A percentile compares a stretch with the other conserved stretches of the same genome.
phyloP scores from a whole-genome alignment of 2,329 filamentous ascomycete genomes.

The Sarocladium strictum region DNA sequence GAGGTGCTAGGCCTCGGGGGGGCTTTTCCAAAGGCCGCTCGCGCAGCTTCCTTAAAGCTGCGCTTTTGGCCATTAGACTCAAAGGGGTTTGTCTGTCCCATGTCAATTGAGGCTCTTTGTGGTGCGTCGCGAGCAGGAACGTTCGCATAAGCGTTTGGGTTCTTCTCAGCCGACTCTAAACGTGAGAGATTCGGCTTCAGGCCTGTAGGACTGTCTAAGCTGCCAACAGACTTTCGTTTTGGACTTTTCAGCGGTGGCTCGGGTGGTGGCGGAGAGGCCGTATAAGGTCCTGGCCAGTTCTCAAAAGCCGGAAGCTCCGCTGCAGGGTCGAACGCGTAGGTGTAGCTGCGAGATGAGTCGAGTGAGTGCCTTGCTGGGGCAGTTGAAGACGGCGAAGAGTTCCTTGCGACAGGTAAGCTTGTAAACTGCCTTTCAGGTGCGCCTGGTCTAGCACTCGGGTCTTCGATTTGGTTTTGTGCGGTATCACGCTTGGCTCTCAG shows the following conservation, averaged over 20 bases:
- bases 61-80: slow-evolving; percentile 18
- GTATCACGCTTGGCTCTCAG: slow-evolving; percentile 13
- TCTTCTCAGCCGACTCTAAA: neutral
- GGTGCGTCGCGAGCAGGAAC: neutral
- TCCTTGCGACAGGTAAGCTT: neutral
- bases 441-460: too few relatives aligned
- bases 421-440: too few relatives aligned
- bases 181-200: neutral
- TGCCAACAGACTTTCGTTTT: slow-evolving; percentile 17
- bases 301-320: neutral
- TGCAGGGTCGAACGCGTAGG: neutral
- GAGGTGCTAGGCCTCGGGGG: neutral
- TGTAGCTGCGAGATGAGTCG: neutral
- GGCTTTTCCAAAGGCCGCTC: slow-evolving; percentile 21
- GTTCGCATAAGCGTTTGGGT: slow-evolving; percentile 4
- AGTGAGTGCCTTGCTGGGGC: neutral
- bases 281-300: neutral
- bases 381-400: neutral
- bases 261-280: slow-evolving; percentile 16
- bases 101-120: neutral
- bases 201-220: slow-evolving; percentile 10
- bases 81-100: neutral
- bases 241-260: slow-evolving; percentile 23
- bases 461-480: slow-evolving; percentile 5
- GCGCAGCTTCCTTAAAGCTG: slow-evolving; percentile 29